phyloP scores from a whole-genome alignment of 108 stramenopile species.

The Pseudonitzschia pungens region DNA sequence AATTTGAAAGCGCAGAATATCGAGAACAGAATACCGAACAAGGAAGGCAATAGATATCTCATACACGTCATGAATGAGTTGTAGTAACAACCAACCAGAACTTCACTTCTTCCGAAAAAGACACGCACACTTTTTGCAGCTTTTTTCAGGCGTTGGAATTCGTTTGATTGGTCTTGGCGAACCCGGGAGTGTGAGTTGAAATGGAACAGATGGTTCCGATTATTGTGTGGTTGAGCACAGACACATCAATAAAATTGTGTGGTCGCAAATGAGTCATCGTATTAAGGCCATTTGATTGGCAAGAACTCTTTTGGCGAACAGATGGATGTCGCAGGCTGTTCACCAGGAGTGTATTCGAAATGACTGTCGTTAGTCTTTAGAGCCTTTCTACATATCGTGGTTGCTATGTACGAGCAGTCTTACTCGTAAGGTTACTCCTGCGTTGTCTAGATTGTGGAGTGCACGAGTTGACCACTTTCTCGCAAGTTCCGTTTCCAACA shows the following conservation, averaged over 20 bases:
- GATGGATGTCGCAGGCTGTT: background rate
- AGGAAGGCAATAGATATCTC: background rate
- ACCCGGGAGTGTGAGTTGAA: background rate
- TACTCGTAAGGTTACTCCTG: no score
- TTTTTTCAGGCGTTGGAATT: background rate
- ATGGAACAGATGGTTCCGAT: background rate
- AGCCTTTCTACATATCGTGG: no score
- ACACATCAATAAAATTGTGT: background rate
- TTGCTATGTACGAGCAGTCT: no score
- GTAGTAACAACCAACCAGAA: background rate
- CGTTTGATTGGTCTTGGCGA: constrained; percentile 1
- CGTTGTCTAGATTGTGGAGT: no score
- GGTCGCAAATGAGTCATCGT: background rate
- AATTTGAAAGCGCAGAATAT: background rate
- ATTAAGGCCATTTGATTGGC: background rate
- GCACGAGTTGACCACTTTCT: no score
- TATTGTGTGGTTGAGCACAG: background rate
- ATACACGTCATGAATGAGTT: constrained; percentile 4
- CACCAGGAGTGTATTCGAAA: no score
- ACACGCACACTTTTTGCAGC: background rate
- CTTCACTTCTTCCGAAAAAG: background rate
- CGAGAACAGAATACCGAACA: background rate
- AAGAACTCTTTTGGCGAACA: background rate
- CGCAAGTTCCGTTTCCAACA: background rate
- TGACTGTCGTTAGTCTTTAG: no score